Evolutionary conservation across 306 rosid species (phyloP), one percentile per base, ranked within the genome.

Genomic region (Crotalaria pallida): DNA sequence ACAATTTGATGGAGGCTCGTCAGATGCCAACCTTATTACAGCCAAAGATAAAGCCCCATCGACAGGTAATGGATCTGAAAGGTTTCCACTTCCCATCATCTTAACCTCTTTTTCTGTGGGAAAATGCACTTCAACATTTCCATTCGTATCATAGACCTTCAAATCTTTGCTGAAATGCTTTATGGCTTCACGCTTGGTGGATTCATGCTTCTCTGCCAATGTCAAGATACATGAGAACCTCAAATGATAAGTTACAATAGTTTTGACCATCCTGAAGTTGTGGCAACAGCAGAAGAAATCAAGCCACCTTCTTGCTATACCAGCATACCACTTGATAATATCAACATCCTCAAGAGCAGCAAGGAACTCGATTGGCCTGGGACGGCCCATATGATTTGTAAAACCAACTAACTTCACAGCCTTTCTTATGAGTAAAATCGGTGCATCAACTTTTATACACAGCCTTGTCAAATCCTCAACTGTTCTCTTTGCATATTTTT

Each of bases 161-260:
- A 93, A 80, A 86, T 93, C 98, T 80, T 93, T 93, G 73, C 87
- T 86, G 60, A 76, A 93, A 76, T 84, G 91, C 75, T 81, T 85
- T 72, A 90, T 90, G 40, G 90, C 86, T 79, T 90, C 92, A 1
- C 62, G 73, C 83, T 93, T 93, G 33, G 96, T 81, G 51, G 96
- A 88, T 73, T 88, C 96, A 65, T 90, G 96, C 76, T 90, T 89
- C 82, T 90, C 96, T 12, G 98, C 98, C 70, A 93, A 60, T 59
- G 96, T 89, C 84, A 89, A 70, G 59, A 93, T 86, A 66, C 98
- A 93, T 19, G 98, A 92, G 82, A 92, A 92, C 80, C 96, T 89
- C 84, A 92, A 56, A 79, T 92, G 98, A 84, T 90, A 92, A 60
- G 75, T 74, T 22, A 90, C 93, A 72, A 88, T 59, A 69, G 88